Percentiles rank a stretch among this genome's conserved stretches.
phyloP scores from a whole-genome alignment of 305 asterid species.

The Fraxinus nigra region DNA sequence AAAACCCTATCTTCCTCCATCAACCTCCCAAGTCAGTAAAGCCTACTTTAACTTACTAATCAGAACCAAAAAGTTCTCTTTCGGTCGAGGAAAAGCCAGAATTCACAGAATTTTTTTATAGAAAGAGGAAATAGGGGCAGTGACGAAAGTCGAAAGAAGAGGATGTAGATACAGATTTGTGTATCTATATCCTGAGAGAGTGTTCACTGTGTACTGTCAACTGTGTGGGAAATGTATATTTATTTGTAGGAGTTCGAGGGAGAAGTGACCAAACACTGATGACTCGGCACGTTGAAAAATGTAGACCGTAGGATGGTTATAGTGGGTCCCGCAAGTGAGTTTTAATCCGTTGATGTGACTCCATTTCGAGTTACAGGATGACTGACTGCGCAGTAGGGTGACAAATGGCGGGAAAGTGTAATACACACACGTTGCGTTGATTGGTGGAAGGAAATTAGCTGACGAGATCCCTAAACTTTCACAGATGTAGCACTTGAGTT shows the following conservation, averaged over 20 bases:
- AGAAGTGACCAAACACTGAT: background rate
- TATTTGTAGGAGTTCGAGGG: conserved; percentile 1
- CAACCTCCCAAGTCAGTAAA: conserved; percentile 7
- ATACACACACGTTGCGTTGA: background rate
- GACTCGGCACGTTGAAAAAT: conserved; percentile 1
- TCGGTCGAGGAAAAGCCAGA: background rate
- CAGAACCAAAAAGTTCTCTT: background rate
- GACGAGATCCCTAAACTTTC: background rate
- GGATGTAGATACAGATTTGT: conserved; percentile 11
- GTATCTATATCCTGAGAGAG: conserved; percentile 16
- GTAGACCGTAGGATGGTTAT: background rate
- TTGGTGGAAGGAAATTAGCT: background rate
- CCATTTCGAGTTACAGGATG: conserved; percentile 1
- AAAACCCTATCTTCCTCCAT: conserved; percentile 26
- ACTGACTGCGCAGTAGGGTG: conserved; percentile 17
- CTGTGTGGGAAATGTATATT: conserved; percentile 9
- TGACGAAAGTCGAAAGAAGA: background rate
- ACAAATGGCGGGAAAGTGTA: conserved; percentile 25
- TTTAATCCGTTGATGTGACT: conserved; percentile 14
- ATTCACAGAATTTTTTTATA: background rate
- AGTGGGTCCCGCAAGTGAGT: background rate
- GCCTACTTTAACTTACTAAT: background rate
- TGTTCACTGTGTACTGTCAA: conserved; percentile 1
- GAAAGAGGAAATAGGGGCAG: background rate
- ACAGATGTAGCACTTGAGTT: background rate